A percentile compares a stretch with the other conserved stretches of the same genome.
These are phyloP conservation scores for Fusarium pseudonygamai DNA, from an alignment of 2,329 filamentous ascomycete genomes.

Conservation along the genomic window DNA sequence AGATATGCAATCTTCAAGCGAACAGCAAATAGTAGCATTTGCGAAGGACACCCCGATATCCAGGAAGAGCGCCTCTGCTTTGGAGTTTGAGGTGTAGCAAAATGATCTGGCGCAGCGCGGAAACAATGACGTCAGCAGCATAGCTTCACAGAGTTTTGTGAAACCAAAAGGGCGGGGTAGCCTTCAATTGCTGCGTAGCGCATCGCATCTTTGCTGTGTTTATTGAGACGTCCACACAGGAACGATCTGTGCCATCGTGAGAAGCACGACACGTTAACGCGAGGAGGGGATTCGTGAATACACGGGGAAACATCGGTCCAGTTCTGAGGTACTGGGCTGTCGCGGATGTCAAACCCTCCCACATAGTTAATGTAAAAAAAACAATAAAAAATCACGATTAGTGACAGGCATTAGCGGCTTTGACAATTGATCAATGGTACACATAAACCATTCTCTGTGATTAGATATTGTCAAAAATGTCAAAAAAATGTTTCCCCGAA, in stretches of 20 bases:
- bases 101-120: not conserved
- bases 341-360: not conserved
- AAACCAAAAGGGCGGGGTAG: too few relatives aligned
- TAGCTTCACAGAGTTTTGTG: not conserved
- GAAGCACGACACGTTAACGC: not conserved
- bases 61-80: not conserved
- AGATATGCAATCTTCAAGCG: too few relatives aligned
- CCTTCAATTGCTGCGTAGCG: not conserved
- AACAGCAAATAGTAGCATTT: not conserved
- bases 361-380: too few relatives aligned
- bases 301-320: not conserved
- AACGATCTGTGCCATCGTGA: too few relatives aligned
- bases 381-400: too few relatives aligned
- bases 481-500: constrained; percentile 13
- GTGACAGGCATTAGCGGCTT: not conserved
- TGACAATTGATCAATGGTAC: not conserved
- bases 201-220: not conserved
- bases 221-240: not conserved
- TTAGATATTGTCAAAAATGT: accelerated
- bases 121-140: not conserved
- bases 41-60: not conserved
- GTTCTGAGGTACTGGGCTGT: not conserved
- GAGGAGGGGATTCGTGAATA: not conserved
- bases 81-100: not conserved
- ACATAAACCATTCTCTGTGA: not conserved